Evolutionary conservation across 441 rosid genomes (phyloP), one percentile per base, ranked within the genome.

Genomic region (Populus hybrid): DNA sequence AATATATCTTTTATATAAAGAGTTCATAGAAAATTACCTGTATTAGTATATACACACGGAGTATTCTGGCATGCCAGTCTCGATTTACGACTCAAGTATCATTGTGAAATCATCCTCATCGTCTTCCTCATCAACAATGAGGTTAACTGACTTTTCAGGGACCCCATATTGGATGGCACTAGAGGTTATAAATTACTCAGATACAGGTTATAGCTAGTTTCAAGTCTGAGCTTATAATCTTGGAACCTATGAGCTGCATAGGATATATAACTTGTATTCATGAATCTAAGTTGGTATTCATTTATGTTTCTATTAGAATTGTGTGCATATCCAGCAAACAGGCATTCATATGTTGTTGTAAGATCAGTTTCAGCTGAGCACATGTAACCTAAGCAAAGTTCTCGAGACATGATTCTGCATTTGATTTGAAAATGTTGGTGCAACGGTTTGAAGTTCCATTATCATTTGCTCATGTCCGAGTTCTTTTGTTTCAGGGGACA

Each of bases 401-500:
- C 7, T 57, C 2, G 63, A 57, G 10, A 19, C 7, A 57, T 19
- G 63, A 57, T 57, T 57, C 50, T 40, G 50, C 5, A 10, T 40
- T 40, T 40, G 50, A 40, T 40, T 40, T 40, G 50, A 40, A 40
- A 40, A 40, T 19, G 23, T 57, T 0, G 23, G 63, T 2, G 21
- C 63, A 57, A 57, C 8, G 63, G 63, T 57, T 57, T 19, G 63
- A 57, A 57, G 63, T 7, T 57, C 4, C 21, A 57, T 19, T 18
- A 21, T 38, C 19, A 63, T 7, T 28, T 28, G 74, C 46, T 40
- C 68, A 23, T 71, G n/a, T 63, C 46, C 1, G 34, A 26, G 50
- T 9, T 66, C 61, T 32, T 67, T 69, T 75, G 69, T 2, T 38
- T 11, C 10, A 92, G 97, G 97, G 61, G 98, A 92, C 76, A 83